Percentiles rank a stretch among this genome's conserved stretches.
Conservation (phyloP, 768 basidiomycete species). For the Pleurotus giganteus region DNA sequence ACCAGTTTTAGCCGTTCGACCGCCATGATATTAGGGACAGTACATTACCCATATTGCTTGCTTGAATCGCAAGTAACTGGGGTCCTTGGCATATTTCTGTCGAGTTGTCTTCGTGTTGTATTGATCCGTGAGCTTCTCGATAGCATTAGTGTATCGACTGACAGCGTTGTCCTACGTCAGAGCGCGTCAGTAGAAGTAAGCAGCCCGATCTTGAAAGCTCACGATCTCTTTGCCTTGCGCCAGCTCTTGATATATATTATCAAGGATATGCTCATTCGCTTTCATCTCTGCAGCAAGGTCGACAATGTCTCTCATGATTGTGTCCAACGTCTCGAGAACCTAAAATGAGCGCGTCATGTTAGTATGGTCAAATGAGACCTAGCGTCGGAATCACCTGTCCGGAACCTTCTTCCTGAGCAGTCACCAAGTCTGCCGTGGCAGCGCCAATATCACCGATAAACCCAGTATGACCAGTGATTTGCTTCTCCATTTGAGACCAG, state of each 20-base stretch:
- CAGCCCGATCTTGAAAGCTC: conserved; percentile 20
- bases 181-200: conserved; percentile 3
- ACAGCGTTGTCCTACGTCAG: conserved; percentile 46
- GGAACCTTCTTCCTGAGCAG: neutral
- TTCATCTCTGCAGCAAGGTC: conserved; percentile 64
- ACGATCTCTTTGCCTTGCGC: conserved; percentile 60
- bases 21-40: conserved; percentile 2
- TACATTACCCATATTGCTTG: conserved; percentile 63
- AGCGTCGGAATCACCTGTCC: neutral
- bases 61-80: conserved; percentile 60
- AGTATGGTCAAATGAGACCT: neutral
- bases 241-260: conserved; percentile 55
- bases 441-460: conserved; percentile 52
- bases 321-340: conserved; percentile 61
- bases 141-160: conserved; percentile 47
- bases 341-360: conserved; percentile 19
- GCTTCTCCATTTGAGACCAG: conserved; percentile 56
- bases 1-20: neutral
- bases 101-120: conserved; percentile 65
- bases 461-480: conserved; percentile 40
- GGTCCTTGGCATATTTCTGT: conserved; percentile 72
- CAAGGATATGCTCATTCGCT: conserved; percentile 51
- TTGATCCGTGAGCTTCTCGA: conserved; percentile 37
- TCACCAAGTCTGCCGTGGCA: conserved; percentile 50
- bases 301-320: conserved; percentile 64